Evolutionary conservation across 371 early-diverging fungal species (phyloP).

Genomic region (Rhizopus delemar): DNA sequence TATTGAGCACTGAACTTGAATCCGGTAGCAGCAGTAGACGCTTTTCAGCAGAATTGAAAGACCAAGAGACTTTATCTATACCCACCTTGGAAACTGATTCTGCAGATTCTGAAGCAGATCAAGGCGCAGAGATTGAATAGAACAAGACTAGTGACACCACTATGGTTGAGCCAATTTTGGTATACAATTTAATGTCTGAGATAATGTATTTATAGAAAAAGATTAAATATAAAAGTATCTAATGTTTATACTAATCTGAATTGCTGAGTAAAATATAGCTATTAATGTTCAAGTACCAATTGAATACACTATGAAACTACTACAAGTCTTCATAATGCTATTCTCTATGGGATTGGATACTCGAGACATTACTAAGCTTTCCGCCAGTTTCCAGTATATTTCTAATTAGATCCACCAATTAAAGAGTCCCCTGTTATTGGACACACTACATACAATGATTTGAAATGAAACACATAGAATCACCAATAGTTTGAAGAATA

Average conservation of each 20-base stretch:
- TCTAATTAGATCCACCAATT: no score
- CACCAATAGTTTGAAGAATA: conserved; percentile 1
- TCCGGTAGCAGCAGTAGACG: conserved; percentile 27
- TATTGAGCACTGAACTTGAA: conserved; percentile 27
- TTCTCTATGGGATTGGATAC: no score
- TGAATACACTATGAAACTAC: no score
- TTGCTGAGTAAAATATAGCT: no score
- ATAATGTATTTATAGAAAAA: no score
- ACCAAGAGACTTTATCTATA: conserved; percentile 18
- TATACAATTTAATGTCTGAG: conserved; percentile 6
- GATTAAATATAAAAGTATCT: no score
- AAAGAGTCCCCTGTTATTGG: no score
- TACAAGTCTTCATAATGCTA: no score
- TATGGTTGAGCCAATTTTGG: conserved; percentile 26
- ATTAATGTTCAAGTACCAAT: no score
- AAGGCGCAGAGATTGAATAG: conserved; percentile 3
- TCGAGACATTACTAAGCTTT: no score
- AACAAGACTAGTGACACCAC: conserved; percentile 20
- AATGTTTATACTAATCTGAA: no score
- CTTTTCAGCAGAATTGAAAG: conserved; percentile 28
- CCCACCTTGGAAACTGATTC: conserved; percentile 36
- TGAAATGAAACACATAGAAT: background rate
- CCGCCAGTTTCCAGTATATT: no score
- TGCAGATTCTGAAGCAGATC: conserved; percentile 23
- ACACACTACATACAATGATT: background rate